Conservation (phyloP, 768 basidiomycete species). For the Brasilioporus rufonigricans region DNA sequence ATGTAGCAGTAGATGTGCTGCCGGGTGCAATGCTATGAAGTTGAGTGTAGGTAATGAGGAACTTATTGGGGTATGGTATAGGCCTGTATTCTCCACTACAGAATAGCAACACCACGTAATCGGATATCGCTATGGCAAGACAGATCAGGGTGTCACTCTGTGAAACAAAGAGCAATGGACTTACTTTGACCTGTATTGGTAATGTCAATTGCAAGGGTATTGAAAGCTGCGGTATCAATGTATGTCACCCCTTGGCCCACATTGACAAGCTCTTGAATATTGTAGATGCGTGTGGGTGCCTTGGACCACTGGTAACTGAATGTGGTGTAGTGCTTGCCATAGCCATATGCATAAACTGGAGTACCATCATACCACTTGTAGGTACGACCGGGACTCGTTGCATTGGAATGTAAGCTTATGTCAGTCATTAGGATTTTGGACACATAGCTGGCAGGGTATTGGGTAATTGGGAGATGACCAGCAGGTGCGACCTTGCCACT, state of each 20-base stretch:
- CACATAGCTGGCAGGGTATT: slow-evolving; percentile 50
- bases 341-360: neutral
- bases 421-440: slow-evolving; percentile 21
- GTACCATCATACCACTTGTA: neutral
- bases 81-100: slow-evolving; percentile 47
- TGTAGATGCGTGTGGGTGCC: slow-evolving; percentile 36
- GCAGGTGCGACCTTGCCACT: slow-evolving; percentile 51
- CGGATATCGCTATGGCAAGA: slow-evolving; percentile 38
- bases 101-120: slow-evolving; percentile 56
- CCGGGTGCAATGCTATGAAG: slow-evolving; percentile 33
- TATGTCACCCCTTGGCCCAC: slow-evolving; percentile 22
- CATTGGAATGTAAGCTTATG: neutral
- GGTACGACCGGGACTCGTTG: neutral
- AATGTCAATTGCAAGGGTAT: slow-evolving; percentile 47
- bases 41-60: slow-evolving; percentile 49
- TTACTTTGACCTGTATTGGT: slow-evolving; percentile 43
- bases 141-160: neutral
- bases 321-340: neutral
- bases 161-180: neutral
- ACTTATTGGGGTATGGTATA: slow-evolving; percentile 49
- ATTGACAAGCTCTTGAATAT: slow-evolving; percentile 40
- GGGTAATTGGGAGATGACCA: slow-evolving; percentile 52
- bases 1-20: slow-evolving; percentile 29
- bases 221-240: slow-evolving; percentile 45
- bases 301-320: slow-evolving; percentile 30